Evolutionary conservation across 768 basidiomycete species (phyloP).

Genomic region (Tricholoma furcatifolium): DNA sequence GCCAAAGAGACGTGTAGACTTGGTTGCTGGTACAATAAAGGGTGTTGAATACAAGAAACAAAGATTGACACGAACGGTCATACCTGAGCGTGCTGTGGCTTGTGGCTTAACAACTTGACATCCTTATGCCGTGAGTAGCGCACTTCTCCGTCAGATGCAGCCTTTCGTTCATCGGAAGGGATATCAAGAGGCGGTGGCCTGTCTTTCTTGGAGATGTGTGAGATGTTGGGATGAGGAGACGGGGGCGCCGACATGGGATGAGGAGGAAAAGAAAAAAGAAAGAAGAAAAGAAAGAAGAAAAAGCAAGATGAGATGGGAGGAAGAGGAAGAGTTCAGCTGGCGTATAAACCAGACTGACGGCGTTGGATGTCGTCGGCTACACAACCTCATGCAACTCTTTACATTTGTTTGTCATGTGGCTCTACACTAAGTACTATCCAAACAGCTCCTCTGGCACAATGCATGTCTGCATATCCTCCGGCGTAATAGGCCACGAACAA

Average conservation of each 20-base stretch:
- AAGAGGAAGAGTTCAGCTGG: slow-evolving; percentile 13
- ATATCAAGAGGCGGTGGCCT: slow-evolving; percentile 54
- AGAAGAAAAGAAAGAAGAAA: slow-evolving; percentile 22
- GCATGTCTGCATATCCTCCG: slow-evolving; percentile 29
- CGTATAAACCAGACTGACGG: slow-evolving; percentile 18
- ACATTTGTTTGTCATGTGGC: slow-evolving; percentile 34
- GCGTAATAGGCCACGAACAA: slow-evolving; percentile 21
- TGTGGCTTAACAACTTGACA: slow-evolving; percentile 10
- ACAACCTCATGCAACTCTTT: slow-evolving; percentile 39
- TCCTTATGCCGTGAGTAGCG: slow-evolving; percentile 35
- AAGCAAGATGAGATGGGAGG: slow-evolving; percentile 18
- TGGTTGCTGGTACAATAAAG: slow-evolving; percentile 14
- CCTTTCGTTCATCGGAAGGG: slow-evolving; percentile 32
- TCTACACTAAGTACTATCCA: slow-evolving; percentile 1
- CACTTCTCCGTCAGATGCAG: slow-evolving; percentile 38
- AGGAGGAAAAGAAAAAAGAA: slow-evolving; percentile 21
- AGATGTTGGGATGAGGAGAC: slow-evolving; percentile 38
- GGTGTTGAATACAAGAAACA: slow-evolving; percentile 15
- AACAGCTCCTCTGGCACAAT: slow-evolving; percentile 30
- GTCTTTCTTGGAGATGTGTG: slow-evolving; percentile 42
- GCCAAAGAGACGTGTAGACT: slow-evolving; percentile 38
- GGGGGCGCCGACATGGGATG: slow-evolving; percentile 42
- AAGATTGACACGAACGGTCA: slow-evolving; percentile 17
- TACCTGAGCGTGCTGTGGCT: slow-evolving; percentile 35
- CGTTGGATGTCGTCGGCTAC: slow-evolving; percentile 15